phyloP scores from a whole-genome alignment of 352 stramenopile species.

The Globisporangium solare region DNA sequence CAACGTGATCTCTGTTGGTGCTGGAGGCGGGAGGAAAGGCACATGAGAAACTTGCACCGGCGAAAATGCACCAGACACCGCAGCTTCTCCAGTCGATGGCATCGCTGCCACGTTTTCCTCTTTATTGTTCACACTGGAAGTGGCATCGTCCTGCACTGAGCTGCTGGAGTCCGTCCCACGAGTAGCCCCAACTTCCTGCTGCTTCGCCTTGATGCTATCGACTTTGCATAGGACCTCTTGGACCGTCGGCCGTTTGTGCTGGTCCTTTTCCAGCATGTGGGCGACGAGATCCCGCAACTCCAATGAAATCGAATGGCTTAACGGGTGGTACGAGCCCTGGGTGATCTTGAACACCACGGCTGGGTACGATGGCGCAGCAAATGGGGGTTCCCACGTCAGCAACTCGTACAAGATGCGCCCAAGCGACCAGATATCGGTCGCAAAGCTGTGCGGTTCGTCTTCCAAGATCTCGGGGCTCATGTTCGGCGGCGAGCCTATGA shows the following conservation, averaged over 20 bases:
- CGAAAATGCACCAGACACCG: neutral
- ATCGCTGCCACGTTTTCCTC: neutral
- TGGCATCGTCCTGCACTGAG: too few species aligned
- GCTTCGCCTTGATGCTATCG: neutral
- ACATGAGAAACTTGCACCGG: neutral
- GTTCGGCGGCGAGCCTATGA: constrained; percentile 68
- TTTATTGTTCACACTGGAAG: neutral
- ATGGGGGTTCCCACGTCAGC: constrained; percentile 21
- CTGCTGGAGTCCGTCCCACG: too few species aligned
- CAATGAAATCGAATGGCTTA: neutral
- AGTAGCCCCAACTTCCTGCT: too few species aligned
- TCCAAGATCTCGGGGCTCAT: constrained; percentile 77
- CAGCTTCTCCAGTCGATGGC: neutral
- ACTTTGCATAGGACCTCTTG: constrained; percentile 2
- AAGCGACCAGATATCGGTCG: constrained; percentile 75
- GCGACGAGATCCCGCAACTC: constrained; percentile 1
- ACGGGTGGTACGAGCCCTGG: constrained; percentile 6
- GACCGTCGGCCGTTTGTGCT: constrained; percentile 8
- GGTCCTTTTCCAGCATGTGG: constrained; percentile 10
- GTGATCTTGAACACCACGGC: constrained; percentile 11
- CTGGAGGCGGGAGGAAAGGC: constrained; percentile 5
- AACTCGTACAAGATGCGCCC: constrained; percentile 82
- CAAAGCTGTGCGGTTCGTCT: constrained; percentile 43
- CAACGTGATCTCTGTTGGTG: neutral
- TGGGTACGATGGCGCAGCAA: constrained; percentile 9